Conservation (phyloP, 441 rosid genomes). For the Syzygium malaccense region DNA sequence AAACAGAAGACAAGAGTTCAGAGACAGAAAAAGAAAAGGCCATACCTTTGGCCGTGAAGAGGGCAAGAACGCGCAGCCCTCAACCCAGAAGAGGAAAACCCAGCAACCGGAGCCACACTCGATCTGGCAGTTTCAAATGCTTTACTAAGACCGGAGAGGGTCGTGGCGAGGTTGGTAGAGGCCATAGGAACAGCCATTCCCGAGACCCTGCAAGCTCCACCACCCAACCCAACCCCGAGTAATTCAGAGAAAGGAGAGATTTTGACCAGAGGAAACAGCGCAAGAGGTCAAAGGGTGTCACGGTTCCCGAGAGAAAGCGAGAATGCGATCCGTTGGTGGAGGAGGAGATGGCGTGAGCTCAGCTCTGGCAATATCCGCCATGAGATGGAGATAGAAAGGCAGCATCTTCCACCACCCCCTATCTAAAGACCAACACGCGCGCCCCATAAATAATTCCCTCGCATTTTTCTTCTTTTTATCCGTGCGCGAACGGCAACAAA, state of each 20-base stretch:
- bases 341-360: not conserved
- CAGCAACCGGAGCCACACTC: constrained; percentile 7
- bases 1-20: not conserved
- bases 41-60: constrained; percentile 29
- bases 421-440: not conserved
- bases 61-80: constrained; percentile 10
- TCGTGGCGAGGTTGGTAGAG: constrained; percentile 35
- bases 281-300: not conserved
- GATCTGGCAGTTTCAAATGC: constrained; percentile 14
- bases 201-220: not conserved
- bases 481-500: not conserved
- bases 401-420: not conserved
- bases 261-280: not conserved
- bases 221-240: not conserved
- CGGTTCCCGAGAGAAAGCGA: not conserved
- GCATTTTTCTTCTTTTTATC: not conserved
- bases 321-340: not conserved
- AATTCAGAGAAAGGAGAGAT: constrained; percentile 5
- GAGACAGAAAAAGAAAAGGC: not conserved
- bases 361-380: constrained; percentile 54
- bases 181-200: constrained; percentile 47
- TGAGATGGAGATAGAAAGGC: constrained; percentile 1
- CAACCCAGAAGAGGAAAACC: constrained; percentile 10
- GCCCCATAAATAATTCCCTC: not conserved
- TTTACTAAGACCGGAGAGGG: constrained; percentile 17